Base-by-base conservation (phyloP, 2,329 filamentous ascomycete genomes). In the Exophiala spinifera region DNA sequence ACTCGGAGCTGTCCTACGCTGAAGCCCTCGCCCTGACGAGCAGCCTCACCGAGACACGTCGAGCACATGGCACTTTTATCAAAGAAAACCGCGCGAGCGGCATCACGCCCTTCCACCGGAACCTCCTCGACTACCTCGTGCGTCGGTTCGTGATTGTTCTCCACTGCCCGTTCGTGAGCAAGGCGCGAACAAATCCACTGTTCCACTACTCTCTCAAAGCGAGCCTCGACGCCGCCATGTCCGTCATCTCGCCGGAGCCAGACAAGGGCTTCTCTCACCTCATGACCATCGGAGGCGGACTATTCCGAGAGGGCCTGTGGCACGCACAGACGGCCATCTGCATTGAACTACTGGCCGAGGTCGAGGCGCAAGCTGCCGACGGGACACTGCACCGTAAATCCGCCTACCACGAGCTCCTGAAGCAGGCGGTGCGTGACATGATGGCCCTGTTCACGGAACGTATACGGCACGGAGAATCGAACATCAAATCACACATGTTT, bases 71-170 rank as follows among this genome's bases (percentile, higher is more conserved):
- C 51, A 42, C 60, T 50, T 54, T 60, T 23, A 20, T 55, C 3
- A 57, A 61, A 8, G 54, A 65, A 28, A 51, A 48, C 28, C 28
- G 28, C 28, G 8, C 28, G 7, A 25, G 23, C 23, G 23, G 23
- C 28, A 31, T 51, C 23, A 21, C 6, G 17, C 14, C 34, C 17
- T 79, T 79, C 49, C 73, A 75, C n/a, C 66, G 72, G 1, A 80
- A 80, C 53, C 63, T 83, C 4, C 66, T 81, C 21, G 75, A 82
- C 46, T 76, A 78, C 37, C 68, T 79, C 0, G 69, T 79, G 3
- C 77, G 78, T 4, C 78, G 82, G 13, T 83, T 82, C 61, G 61
- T 83, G 1, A 73, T 84, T 13, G 72, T 75, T 1, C 68, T 85
- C 0, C 81, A 85, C 57, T 74, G 53, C 10, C 70, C 69, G 1